Base-by-base conservation (phyloP, 106 monocot genomes). In the Posidonia australis region DNA sequence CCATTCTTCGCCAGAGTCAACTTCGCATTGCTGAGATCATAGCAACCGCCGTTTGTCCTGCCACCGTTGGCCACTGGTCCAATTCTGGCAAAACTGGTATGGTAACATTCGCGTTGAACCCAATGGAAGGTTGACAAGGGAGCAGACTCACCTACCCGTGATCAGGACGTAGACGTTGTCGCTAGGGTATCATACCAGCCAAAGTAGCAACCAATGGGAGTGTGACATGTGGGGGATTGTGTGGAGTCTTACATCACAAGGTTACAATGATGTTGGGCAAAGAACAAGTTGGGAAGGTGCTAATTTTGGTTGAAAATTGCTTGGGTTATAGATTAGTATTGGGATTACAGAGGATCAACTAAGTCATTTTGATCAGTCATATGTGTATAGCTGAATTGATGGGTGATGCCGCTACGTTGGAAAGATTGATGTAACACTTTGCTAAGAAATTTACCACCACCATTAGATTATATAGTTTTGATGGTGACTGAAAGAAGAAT, bases 1-100 rank as follows among this genome's bases (percentile, higher is more conserved):
- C 49, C 56, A 3, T 92, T 92, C 79, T 92, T 92, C 75, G 76
- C 75, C 61, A 81, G 87, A 3, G 19, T 72, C n/a, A 72, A 72
- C 43, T 72, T 63, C 52, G 71, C 71, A 0, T 47, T 72, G 36
- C 63, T 72, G 12, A 46, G 71, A 48, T 72, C 71, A 32, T 52
- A 54, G 27, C 5, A 16, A 42, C 71, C 71, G 51, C 71, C 71
- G 2, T 42, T 72, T n/a, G 41, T 63, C 28, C 70, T 61, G 17
- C 27, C 58, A 14, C 28, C 9, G 4, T 3, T 28, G 16, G 66
- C n/a, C 27, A 58, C 25, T 41, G 61, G 22, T 62, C 61, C 10
- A 22, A 21, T 4, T 21, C 24, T 27, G 19, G 24, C 36, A 46
- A 58, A 46, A 25, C 46, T 3, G 46, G 54, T 23, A 17, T 1